Evolutionary conservation across 1,284 basidiomycete species (phyloP).

Genomic region (Cutaneotrichosporon curvatum): DNA sequence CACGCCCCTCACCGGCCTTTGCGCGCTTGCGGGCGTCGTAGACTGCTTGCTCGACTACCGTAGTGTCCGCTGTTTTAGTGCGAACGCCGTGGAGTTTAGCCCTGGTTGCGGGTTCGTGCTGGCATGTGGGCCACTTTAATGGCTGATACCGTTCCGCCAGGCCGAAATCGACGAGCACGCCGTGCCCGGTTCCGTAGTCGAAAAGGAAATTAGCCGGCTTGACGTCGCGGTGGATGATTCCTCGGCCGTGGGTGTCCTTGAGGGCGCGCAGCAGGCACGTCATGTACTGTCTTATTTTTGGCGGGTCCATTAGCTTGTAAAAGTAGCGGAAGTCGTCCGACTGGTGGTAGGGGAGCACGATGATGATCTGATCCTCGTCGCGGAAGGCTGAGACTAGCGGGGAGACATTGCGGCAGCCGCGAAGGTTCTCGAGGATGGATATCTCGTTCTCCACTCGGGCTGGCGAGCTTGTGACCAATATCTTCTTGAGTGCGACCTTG

Average conservation of each 20-base stretch:
- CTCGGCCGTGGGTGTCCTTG: conserved; percentile 78
- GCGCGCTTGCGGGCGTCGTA: conserved; percentile 58
- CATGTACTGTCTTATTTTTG: conserved; percentile 72
- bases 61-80: conserved; percentile 31
- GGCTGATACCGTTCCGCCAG: conserved; percentile 61
- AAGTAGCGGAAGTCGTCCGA: conserved; percentile 79
- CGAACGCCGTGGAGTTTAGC: conserved; percentile 60
- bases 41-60: conserved; percentile 48
- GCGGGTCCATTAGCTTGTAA: conserved; percentile 43
- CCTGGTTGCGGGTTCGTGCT: conserved; percentile 61
- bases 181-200: conserved; percentile 73
- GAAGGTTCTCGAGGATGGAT: conserved; percentile 72
- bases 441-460: conserved; percentile 91
- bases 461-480: conserved; percentile 92
- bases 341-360: conserved; percentile 86
- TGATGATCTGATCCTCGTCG: conserved; percentile 84
- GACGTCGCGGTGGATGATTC: conserved; percentile 92
- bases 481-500: conserved; percentile 92
- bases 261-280: conserved; percentile 84
- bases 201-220: conserved; percentile 98
- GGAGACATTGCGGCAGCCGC: conserved; percentile 72
- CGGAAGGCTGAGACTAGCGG: conserved; percentile 94
- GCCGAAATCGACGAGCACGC: conserved; percentile 91
- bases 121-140: conserved; percentile 51
- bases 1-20: conserved; percentile 38